Evolutionary conservation across 352 stramenopile genomes (phyloP), one percentile per base, ranked within the genome.

Genomic region (Phytopythium vexans): DNA sequence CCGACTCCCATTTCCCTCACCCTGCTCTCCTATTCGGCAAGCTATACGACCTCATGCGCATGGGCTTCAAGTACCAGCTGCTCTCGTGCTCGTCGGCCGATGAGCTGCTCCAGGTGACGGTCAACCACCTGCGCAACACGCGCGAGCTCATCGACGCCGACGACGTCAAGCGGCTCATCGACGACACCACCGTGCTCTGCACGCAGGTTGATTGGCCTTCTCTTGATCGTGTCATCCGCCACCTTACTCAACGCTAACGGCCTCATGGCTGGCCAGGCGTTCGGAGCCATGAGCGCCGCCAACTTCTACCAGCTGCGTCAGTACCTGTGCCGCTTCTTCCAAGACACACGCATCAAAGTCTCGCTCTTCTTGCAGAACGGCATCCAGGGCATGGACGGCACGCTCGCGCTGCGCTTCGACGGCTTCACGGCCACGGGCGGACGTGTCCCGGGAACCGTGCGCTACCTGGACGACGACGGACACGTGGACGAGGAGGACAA

Each of bases 41-140:
- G 81, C 83, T 98, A 31, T 97, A 97, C 66, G 92, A 97, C 47
- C 71, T 98, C 53, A 97, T 98, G 86, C 89, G 86, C 51, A 97
- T 98, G 92, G 92, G 88, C n/a, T 96, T 97, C 71, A 98, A 98
- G 70, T 95, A 93, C 62, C 91, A 98, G 57, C 53, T 96, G 4
- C 49, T 97, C 21, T 77, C 70, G 7, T 95, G 82, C 52, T 74
- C 77, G 9, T 93, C 78, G 14, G 82, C 88, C 3, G 79, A 93
- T 38, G 82, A 97, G 44, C 66, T 96, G n/a, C 60, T 96, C 6
- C 77, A 95, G 37, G 82, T 97, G 27, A 96, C 86, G 3, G 82
- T 95, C 68, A 95, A 94, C 60, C 89, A 96, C 47, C 58, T 96
- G 32, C 53, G 68, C 11, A 86, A 77, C 54, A 89, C 83, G 50